These are phyloP conservation scores for Sarocladiaceae sp. DNA, from an alignment of 2,329 filamentous ascomycete genomes.

Conservation along the genomic window DNA sequence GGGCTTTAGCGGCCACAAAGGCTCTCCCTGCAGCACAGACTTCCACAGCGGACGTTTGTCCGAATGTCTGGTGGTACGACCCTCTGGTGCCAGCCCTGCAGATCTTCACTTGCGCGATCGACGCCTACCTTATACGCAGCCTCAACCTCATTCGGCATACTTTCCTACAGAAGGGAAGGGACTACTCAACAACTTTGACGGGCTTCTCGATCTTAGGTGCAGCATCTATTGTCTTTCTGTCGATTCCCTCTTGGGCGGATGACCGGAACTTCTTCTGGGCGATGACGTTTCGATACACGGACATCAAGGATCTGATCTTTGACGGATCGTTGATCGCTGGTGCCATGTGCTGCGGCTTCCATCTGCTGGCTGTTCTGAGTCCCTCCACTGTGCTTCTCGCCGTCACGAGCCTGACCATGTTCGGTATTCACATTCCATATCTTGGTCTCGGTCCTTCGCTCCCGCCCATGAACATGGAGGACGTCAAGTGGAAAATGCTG, in stretches of 20 bases:
- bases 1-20: constrained; percentile 22
- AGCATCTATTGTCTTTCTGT: constrained; percentile 16
- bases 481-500: not conserved
- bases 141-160: constrained; percentile 19
- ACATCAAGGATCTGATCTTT: constrained; percentile 21
- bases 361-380: constrained; percentile 21
- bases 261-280: constrained; percentile 23
- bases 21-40: constrained; percentile 9
- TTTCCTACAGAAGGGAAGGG: constrained; percentile 15
- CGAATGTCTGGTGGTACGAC: constrained; percentile 12
- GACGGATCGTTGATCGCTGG: constrained; percentile 21
- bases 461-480: constrained; percentile 3
- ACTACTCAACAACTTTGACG: constrained; percentile 12
- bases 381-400: constrained; percentile 21
- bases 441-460: constrained; percentile 7
- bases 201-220: constrained; percentile 11
- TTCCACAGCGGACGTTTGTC: constrained; percentile 14
- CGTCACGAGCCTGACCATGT: constrained; percentile 17
- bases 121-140: constrained; percentile 23
- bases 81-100: constrained; percentile 12
- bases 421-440: constrained; percentile 10
- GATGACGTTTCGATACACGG: constrained; percentile 21
- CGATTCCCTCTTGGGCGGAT: constrained; percentile 19
- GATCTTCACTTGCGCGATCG: constrained; percentile 21
- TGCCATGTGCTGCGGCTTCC: constrained; percentile 20